Base-by-base conservation (phyloP, 495 filamentous ascomycete genomes). In the Filosporella fistucella region DNA sequence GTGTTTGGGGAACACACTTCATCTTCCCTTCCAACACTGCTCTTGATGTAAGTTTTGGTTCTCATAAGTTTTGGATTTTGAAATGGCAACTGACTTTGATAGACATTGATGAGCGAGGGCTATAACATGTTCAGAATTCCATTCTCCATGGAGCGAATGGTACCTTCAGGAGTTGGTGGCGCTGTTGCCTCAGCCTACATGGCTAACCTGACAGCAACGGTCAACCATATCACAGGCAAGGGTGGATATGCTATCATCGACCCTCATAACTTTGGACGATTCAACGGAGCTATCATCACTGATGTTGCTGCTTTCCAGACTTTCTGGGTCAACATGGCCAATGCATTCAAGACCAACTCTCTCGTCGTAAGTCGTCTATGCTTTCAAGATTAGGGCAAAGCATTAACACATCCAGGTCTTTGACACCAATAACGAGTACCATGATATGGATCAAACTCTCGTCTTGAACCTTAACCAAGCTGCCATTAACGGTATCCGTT, bases 221-320 rank as follows among this genome's bases (percentile, higher is more conserved):
- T 82, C 43, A 63, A 68, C 36, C 72, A 74, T 49, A 75, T 84
- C 52, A 84, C 81, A 24, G 61, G 60, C 37, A 69, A 73, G 23
- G 77, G 76, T 22, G 76, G 67, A 1, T 77, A 81, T 48, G 81
- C 80, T 2, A 64, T 84, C 29, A 55, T 82, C 38, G 72, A 80
- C 42, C 77, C 81, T 12, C 81, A 84, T 58, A 84, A 84, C 63
- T 81, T 69, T 53, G 76, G 74, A 42, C 63, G 76, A 61, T 82
- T 75, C 58, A 67, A 68, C 48, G 72, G 72, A 21, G 70, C 57
- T 44, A 69, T 84, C 57, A 81, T 85, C 52, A 72, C 67, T 41
- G 72, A 75, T 24, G 69, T 65, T 21, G 37, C 50, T 21, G 68
- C 66, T 51, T 84, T 84, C 55, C 52, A 69, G 13, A 61, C 68